Evolutionary conservation across 257 asterid species (phyloP).

Genomic region (Scutellaria barbata): DNA sequence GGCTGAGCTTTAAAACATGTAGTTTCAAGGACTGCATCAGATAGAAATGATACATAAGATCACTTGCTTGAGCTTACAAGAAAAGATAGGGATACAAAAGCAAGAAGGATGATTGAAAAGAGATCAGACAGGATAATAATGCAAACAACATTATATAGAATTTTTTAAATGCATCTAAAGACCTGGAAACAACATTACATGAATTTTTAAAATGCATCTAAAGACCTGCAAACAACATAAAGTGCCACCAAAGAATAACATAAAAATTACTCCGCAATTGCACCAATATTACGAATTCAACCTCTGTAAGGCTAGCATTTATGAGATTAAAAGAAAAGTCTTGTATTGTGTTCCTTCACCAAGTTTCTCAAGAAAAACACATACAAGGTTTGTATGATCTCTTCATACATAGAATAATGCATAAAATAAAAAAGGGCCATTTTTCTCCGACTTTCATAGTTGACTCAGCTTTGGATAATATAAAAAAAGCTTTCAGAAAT

Average conservation of each 20-base stretch:
- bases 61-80: constrained; percentile 32
- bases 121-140: constrained; percentile 1
- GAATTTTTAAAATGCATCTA: constrained; percentile 4
- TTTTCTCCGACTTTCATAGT: not conserved
- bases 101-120: too few relatives aligned
- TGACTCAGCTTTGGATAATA: constrained; percentile 9
- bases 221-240: constrained; percentile 13
- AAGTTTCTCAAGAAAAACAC: not conserved
- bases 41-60: constrained; percentile 41
- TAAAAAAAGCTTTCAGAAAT: not conserved
- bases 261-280: not conserved
- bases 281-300: not conserved
- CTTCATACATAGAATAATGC: not conserved
- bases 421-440: not conserved
- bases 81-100: constrained; percentile 10
- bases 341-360: not conserved
- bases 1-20: constrained; percentile 83
- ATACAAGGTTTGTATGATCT: constrained; percentile 15
- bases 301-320: constrained; percentile 15
- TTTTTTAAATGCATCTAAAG: constrained; percentile 13
- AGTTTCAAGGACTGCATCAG: constrained; percentile 87
- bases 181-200: constrained; percentile 1
- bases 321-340: constrained; percentile 17
- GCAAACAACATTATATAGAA: not conserved
- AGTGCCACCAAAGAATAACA: not conserved